Evolutionary conservation across 129 eudicot species (phyloP), one percentile per base, ranked within the genome.

Genomic region (Sambucus nigra): DNA sequence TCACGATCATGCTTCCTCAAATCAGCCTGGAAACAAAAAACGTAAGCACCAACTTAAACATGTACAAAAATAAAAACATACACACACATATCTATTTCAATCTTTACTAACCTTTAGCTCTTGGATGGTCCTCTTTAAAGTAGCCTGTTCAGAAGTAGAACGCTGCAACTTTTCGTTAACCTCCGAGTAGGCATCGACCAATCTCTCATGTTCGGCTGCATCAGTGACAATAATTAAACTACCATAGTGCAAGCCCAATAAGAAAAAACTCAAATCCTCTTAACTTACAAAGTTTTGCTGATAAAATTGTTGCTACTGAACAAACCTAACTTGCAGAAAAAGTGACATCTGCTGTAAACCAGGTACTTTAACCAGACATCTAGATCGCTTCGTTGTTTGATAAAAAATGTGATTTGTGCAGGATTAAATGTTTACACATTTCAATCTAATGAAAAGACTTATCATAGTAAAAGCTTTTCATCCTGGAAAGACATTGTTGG

Each of bases 171-270:
- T 91, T 51, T 85, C 71, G 59, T 74, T 77, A 12, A 91, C 41
- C 17, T 59, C 55, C 27, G 81, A 82, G 64, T 91, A 85, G 0
- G 95, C 87, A 67, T 91, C 98, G 25, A 71, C 73, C 82, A 81
- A 63, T 62, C 84, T 74, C 55, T 76, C 95, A 65, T 91, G 94
- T 69, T 91, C 95, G 41, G 80, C 98, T 77, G 72, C 60, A 55
- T 15, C 51, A 55, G 48, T 4, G 29, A 50, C 15, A 50, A 17
- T 7, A 0, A 7, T 32, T 48, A 5, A 8, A 19, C 28, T 15
- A 35, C n/a, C n/a, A n/a, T n/a, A 33, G 21, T 24, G 24, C 3
- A 17, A 52, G 18, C 28, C 17, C 42, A 51, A 25, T 14, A 13
- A 20, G 35, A 50, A 44, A 65, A 20, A 40, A 10, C 17, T 39